Conservation (phyloP, 2,329 filamentous ascomycete species). For the Trichoderma koningiopsis region DNA sequence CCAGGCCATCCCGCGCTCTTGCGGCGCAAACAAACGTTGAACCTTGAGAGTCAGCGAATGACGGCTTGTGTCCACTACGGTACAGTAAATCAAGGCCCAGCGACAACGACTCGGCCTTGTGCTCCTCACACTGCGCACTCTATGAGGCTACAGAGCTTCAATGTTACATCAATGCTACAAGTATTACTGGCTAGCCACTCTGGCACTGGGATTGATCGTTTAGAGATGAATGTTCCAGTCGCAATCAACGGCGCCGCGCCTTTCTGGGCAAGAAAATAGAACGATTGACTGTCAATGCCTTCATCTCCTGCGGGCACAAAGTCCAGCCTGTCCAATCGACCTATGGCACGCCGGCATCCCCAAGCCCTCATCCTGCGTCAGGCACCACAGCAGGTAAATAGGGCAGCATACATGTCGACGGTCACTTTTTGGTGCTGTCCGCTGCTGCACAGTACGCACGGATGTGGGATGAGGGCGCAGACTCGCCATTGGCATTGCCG, state of each 20-base stretch:
- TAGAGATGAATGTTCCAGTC: not conserved
- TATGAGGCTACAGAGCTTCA: not conserved
- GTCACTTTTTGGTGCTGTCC: not conserved
- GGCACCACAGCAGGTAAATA: constrained; percentile 26
- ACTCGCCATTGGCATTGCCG: not conserved
- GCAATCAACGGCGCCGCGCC: not conserved
- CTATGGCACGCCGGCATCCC: constrained; percentile 9
- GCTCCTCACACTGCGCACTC: not conserved
- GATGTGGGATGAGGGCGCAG: constrained; percentile 7
- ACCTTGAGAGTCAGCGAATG: not conserved
- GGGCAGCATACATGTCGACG: constrained; percentile 20
- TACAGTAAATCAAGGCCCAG: not conserved
- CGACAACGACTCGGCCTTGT: constrained; percentile 4
- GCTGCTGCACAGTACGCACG: constrained; percentile 12
- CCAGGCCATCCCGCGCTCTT: not conserved
- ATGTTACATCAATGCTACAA: not conserved
- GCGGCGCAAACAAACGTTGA: constrained; percentile 15
- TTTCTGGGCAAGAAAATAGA: not conserved
- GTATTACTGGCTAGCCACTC: not conserved
- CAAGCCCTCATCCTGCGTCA: constrained; percentile 24
- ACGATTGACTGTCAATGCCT: not conserved
- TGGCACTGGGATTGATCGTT: not conserved
- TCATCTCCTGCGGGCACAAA: constrained; percentile 8
- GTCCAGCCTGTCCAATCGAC: constrained; percentile 1
- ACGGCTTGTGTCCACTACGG: not conserved